These are phyloP conservation scores for Wickerhamomyces ciferrii DNA, from an alignment of 805 yeast species.

Conservation along the genomic window DNA sequence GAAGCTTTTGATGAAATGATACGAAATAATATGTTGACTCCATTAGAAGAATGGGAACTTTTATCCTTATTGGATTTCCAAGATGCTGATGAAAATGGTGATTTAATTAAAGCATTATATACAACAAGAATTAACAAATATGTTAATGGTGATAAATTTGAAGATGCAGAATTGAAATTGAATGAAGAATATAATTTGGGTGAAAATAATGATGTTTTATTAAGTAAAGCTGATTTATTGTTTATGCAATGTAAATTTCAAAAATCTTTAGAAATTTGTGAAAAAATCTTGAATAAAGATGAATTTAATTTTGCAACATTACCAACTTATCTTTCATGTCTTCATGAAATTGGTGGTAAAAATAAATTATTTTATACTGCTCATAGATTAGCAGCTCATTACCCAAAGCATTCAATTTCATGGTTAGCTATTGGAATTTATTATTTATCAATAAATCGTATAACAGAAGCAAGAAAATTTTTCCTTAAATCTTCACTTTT, in stretches of 20 bases:
- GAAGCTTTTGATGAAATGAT: constrained; percentile 86
- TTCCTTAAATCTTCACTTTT: constrained; percentile 86
- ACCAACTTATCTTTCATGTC: constrained; percentile 77
- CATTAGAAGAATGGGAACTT: constrained; percentile 84
- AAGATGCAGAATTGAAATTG: constrained; percentile 62
- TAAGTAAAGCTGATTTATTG: constrained; percentile 62
- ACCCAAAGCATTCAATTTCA: constrained; percentile 76
- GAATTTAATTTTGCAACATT: constrained; percentile 65
- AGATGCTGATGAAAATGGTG: constrained; percentile 74
- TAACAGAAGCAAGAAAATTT: constrained; percentile 78
- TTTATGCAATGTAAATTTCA: constrained; percentile 76
- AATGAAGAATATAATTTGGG: constrained; percentile 68
- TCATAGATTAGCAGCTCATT: constrained; percentile 79
- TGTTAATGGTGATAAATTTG: constrained; percentile 47
- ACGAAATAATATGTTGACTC: constrained; percentile 67
- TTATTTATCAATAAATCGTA: constrained; percentile 67
- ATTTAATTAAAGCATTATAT: constrained; percentile 71
- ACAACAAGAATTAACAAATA: constrained; percentile 73
- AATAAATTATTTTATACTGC: constrained; percentile 77
- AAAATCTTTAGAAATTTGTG: constrained; percentile 73
- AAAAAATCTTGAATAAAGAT: constrained; percentile 46
- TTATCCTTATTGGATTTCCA: constrained; percentile 59
- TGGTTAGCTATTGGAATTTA: constrained; percentile 94
- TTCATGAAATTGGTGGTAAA: constrained; percentile 79
- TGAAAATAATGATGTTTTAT: constrained; percentile 63